A percentile compares a stretch with the other conserved stretches of the same genome.
phyloP scores from a whole-genome alignment of 2,329 filamentous ascomycete species.

The Fusarium fracticaudum region DNA sequence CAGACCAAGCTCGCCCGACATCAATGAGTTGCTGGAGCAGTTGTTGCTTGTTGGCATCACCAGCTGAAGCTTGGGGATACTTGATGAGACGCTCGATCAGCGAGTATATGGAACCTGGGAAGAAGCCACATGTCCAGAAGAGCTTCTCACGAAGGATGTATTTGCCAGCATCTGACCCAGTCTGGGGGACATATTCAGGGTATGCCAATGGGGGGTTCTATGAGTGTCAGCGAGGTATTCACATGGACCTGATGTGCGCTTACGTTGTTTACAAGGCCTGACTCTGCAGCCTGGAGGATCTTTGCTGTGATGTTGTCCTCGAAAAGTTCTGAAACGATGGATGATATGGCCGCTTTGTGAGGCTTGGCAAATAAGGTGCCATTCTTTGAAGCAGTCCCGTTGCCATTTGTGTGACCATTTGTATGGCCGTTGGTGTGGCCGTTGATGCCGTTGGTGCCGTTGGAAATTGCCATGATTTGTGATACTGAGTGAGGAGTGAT shows the following conservation, averaged over 20 bases:
- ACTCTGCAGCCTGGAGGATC: constrained; percentile 22
- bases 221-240: neutral
- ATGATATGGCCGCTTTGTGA: neutral
- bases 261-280: constrained; percentile 26
- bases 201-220: constrained; percentile 33
- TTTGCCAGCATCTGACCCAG: constrained; percentile 20
- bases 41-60: constrained; percentile 11
- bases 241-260: rapidly evolving
- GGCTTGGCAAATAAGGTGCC: neutral
- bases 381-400: neutral
- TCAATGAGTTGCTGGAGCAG: constrained; percentile 35
- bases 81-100: constrained; percentile 47
- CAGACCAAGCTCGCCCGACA: constrained; percentile 47
- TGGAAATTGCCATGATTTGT: neutral
- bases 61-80: constrained; percentile 42
- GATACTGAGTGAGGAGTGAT: too few relatives aligned
- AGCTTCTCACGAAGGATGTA: constrained; percentile 34
- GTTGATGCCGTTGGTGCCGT: neutral
- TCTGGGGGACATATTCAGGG: constrained; percentile 37
- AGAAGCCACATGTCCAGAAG: constrained; percentile 54
- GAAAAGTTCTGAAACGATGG: constrained; percentile 13
- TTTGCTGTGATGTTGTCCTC: constrained; percentile 37
- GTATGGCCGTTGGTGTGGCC: neutral
- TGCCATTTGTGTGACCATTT: constrained; percentile 3
- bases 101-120: constrained; percentile 50